Percentiles rank a stretch among this genome's conserved stretches.
These are phyloP conservation scores for Fusarium staphyleae DNA, from an alignment of 2,329 filamentous ascomycete species.

Conservation along the genomic window DNA sequence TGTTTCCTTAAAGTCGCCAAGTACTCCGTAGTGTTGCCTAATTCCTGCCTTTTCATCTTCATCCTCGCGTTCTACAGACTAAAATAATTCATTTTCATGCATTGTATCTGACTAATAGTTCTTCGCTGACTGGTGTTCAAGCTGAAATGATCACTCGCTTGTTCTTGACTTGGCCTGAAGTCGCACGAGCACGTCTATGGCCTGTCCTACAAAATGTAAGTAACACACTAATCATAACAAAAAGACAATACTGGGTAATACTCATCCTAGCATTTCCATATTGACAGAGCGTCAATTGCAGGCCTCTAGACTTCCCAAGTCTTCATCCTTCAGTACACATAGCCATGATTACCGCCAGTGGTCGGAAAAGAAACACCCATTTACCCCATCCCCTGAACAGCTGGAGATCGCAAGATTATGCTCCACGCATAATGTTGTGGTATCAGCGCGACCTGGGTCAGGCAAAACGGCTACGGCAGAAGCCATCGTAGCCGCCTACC, in stretches of 20 bases:
- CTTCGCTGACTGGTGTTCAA: too few species aligned
- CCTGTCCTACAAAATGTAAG: too few species aligned
- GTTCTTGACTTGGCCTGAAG: neutral
- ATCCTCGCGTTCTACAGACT: too few species aligned
- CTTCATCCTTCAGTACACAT: neutral
- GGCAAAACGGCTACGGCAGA: constrained; percentile 45
- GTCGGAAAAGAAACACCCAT: neutral
- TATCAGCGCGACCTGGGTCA: constrained; percentile 45
- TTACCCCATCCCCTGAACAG: constrained; percentile 39
- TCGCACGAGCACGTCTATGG: neutral
- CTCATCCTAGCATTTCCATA: neutral
- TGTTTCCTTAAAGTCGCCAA: too few species aligned
- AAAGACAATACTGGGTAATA: constrained; percentile 6
- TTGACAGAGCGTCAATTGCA: too few species aligned
- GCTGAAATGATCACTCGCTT: neutral
- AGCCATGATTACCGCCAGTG: neutral
- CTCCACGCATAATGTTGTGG: constrained; percentile 40
- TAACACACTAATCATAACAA: too few species aligned
- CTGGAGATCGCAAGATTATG: constrained; percentile 34
- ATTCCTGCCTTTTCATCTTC: too few species aligned
- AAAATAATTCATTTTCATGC: too few species aligned
- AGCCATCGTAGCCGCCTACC: constrained; percentile 39
- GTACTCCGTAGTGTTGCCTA: too few species aligned
- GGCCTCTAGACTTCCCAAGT: neutral
- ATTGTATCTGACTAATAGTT: too few species aligned